Evolutionary conservation across 2,329 filamentous ascomycete species (phyloP).

Genomic region (Aurifilum marmelostoma): DNA sequence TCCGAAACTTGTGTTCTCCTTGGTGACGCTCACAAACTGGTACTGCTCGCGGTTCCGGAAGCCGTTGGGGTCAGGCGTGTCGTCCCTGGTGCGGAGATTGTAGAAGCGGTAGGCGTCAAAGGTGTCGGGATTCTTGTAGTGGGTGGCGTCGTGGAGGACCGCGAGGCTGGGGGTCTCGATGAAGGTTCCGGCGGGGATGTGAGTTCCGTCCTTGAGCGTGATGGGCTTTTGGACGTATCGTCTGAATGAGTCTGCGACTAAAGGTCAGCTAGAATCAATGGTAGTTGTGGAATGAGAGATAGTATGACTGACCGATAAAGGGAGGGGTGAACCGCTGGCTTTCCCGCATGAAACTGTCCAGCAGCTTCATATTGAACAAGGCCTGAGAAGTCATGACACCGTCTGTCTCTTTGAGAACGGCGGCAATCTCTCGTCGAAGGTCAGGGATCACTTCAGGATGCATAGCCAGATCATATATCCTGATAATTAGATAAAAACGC

Average conservation of each 20-base stretch:
- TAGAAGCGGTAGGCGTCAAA: slow-evolving; percentile 43
- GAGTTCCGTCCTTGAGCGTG: slow-evolving; percentile 54
- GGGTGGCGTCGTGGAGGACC: slow-evolving; percentile 40
- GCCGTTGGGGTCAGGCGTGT: slow-evolving; percentile 31
- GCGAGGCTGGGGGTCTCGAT: slow-evolving; percentile 42
- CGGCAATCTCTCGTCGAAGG: slow-evolving; percentile 51
- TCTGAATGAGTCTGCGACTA: slow-evolving; percentile 43
- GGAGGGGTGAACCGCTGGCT: slow-evolving; percentile 28
- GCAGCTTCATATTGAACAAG: slow-evolving; percentile 29
- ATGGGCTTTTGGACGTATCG: slow-evolving; percentile 52
- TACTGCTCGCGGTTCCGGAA: slow-evolving; percentile 38
- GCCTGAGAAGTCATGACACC: slow-evolving; percentile 31
- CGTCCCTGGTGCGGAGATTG: slow-evolving; percentile 36
- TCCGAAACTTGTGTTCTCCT: slow-evolving; percentile 40
- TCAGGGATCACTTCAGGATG: slow-evolving; percentile 52
- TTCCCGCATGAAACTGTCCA: slow-evolving; percentile 30
- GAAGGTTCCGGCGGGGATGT: slow-evolving; percentile 43
- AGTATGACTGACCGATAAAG: slow-evolving; percentile 37
- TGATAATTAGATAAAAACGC: neutral
- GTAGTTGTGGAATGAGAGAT: too few species aligned
- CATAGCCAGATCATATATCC: slow-evolving; percentile 51
- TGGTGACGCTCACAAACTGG: slow-evolving; percentile 41
- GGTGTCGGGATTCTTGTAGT: slow-evolving; percentile 38
- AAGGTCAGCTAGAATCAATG: neutral
- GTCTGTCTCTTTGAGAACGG: slow-evolving; percentile 37